A percentile compares a stretch with the other conserved stretches of the same genome.
Conservation (phyloP, 139 green algal species). For the Chlamydomonas urium region DNA sequence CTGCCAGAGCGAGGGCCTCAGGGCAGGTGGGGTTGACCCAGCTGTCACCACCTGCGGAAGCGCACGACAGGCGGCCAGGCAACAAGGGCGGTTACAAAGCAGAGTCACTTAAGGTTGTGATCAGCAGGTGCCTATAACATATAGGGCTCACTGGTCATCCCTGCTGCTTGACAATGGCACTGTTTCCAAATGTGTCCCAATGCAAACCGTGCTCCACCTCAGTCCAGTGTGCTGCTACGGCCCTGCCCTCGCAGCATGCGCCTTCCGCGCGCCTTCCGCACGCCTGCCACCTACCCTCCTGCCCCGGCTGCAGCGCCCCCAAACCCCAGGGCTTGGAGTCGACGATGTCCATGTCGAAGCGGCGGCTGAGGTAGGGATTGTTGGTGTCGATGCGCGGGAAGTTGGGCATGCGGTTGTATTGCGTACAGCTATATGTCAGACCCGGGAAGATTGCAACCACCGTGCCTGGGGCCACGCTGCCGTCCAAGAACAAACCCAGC, state of each 20-base stretch:
- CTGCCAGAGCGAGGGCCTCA: background rate
- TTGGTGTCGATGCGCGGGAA: constrained; percentile 19
- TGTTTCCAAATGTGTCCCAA: too few relatives aligned
- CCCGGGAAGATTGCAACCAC: constrained; percentile 37
- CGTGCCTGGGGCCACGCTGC: constrained; percentile 7
- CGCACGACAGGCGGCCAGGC: background rate
- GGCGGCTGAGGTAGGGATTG: constrained; percentile 34
- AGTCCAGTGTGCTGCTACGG: too few relatives aligned
- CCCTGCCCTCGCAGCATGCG: background rate
- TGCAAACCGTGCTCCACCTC: too few relatives aligned
- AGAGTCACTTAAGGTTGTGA: too few relatives aligned
- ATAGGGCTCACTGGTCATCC: too few relatives aligned
- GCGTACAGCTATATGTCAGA: constrained; percentile 30
- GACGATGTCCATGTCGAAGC: constrained; percentile 12
- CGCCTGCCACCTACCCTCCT: background rate
- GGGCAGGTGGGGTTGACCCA: background rate
- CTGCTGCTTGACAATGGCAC: too few relatives aligned
- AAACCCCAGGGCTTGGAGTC: constrained; percentile 13
- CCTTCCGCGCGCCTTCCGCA: background rate
- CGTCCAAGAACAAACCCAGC: background rate
- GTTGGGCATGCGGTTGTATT: constrained; percentile 38
- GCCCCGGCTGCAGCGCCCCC: background rate
- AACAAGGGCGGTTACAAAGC: too few relatives aligned
- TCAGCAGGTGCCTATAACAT: too few relatives aligned
- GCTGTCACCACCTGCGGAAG: background rate